Percentiles rank a stretch among this genome's conserved stretches.
Evolutionary conservation across 1,284 basidiomycete genomes (phyloP).

Genomic region (Cryptococcus floricola): DNA sequence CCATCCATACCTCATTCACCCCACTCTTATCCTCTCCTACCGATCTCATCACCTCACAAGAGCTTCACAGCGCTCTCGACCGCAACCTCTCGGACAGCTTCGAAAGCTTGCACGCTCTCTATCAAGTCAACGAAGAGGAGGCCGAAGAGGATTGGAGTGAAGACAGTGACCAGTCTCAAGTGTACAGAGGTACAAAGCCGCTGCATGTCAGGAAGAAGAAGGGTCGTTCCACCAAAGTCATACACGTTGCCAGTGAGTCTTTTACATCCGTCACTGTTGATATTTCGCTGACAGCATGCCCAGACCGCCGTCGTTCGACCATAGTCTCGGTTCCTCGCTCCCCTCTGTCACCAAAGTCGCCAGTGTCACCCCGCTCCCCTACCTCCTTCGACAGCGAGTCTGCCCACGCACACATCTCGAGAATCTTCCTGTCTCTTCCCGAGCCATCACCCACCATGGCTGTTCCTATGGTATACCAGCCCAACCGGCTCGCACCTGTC

Average conservation of each 20-base stretch:
- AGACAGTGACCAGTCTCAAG: background rate
- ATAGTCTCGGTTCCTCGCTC: conserved; percentile 22
- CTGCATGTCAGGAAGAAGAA: conserved; percentile 26
- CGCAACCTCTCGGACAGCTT: too few relatives aligned
- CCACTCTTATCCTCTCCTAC: too few relatives aligned
- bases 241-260: background rate
- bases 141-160: background rate
- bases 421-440: conserved; percentile 9
- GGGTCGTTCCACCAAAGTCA: background rate
- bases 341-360: conserved; percentile 9
- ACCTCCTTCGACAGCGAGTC: background rate
- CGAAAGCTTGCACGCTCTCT: too few relatives aligned
- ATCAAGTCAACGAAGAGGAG: background rate
- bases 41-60: too few relatives aligned
- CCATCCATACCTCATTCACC: too few relatives aligned
- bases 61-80: too few relatives aligned
- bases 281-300: background rate
- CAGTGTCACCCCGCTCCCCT: conserved; percentile 1
- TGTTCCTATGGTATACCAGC: too few relatives aligned
- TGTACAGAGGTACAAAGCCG: conserved; percentile 21
- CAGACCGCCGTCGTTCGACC: conserved; percentile 15
- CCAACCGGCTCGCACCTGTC: conserved; percentile 3
- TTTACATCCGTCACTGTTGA: background rate
- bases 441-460: conserved; percentile 1
- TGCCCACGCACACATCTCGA: conserved; percentile 18